Evolutionary conservation across 2,329 filamentous ascomycete genomes (phyloP), one percentile per base, ranked within the genome.

Genomic region (Fusarium compactum): DNA sequence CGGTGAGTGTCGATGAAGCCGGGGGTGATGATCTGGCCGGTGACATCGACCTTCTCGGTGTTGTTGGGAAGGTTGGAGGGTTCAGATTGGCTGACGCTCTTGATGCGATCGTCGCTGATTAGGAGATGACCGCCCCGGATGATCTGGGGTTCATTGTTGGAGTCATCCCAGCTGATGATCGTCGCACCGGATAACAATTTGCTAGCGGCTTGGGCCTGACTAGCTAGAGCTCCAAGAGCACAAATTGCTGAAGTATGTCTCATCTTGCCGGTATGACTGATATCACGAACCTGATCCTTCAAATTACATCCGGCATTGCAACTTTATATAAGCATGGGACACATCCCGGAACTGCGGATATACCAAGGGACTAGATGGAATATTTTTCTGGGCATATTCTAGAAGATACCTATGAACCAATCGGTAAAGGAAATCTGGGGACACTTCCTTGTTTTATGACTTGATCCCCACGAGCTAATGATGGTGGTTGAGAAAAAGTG

Each of bases 1-100:
- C 83, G 82, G 67, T 89, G 87, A 0, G 86, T 88, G 74, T 89
- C 85, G 61, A 89, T 79, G 74, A 89, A 88, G 11, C 87, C 86
- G 0, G 86, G 85, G 0, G 82, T 82, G 54, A 88, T 79, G 62
- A 88, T 88, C 70, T 86, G 85, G 55, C 82, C 79, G 0, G 80
- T 80, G 41, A 82, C 83, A 66, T 89, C 82, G n/a, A 88, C 77
- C 3, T 82, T 65, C 53, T 86, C 79, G 3, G 78, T 78, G 6
- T 54, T 15, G 4, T 41, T 32, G 12, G 69, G 53, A 8, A 77
- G n/a, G 1, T 18, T 8, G 2, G 56, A 54, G 6, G 64, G 45
- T 4, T 68, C 67, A 3, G 44, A 48, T 3, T 20, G n/a, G 1
- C 45, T 25, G 22, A 69, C 30, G 20, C 27, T 47, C 14, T 61